Conservation (phyloP, 768 basidiomycete genomes). For the Saitozyma podzolica region DNA sequence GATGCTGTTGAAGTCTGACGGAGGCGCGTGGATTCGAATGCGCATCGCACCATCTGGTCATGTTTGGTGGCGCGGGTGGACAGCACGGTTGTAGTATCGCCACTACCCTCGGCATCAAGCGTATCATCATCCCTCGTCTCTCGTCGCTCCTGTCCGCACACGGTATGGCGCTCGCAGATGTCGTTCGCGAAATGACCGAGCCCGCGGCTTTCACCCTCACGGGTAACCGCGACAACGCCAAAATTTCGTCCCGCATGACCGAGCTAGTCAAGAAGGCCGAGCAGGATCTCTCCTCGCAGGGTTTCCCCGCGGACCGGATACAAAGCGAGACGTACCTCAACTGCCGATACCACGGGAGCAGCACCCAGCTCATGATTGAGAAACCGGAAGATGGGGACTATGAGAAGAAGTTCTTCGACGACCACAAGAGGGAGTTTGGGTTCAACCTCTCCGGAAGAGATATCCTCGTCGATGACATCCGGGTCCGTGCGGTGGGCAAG, state of each 20-base stretch:
- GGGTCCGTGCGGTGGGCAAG: constrained; percentile 31
- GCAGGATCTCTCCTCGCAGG: constrained; percentile 27
- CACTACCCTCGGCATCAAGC: constrained; percentile 26
- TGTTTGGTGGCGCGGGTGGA: constrained; percentile 54
- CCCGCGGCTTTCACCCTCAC: constrained; percentile 23
- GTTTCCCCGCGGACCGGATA: constrained; percentile 27
- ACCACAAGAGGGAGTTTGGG: constrained; percentile 41
- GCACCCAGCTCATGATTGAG: constrained; percentile 82
- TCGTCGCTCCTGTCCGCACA: constrained; percentile 46
- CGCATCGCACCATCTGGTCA: constrained; percentile 61
- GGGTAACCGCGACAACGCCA: constrained; percentile 22
- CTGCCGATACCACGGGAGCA: constrained; percentile 51
- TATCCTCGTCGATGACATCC: constrained; percentile 39
- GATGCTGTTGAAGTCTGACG: constrained; percentile 58
- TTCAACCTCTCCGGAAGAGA: constrained; percentile 58
- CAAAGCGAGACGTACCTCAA: constrained; percentile 31
- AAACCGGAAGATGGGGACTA: constrained; percentile 66
- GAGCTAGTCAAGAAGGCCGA: constrained; percentile 22
- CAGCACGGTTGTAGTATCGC: constrained; percentile 49
- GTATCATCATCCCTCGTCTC: constrained; percentile 34
- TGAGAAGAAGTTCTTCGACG: constrained; percentile 64
- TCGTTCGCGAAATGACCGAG: constrained; percentile 27
- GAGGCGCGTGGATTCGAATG: constrained; percentile 86
- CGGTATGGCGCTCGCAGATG: constrained; percentile 54
- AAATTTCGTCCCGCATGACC: constrained; percentile 21